Conservation (phyloP, 176 grass and related monocot genomes). For the Aegilops longissima region DNA sequence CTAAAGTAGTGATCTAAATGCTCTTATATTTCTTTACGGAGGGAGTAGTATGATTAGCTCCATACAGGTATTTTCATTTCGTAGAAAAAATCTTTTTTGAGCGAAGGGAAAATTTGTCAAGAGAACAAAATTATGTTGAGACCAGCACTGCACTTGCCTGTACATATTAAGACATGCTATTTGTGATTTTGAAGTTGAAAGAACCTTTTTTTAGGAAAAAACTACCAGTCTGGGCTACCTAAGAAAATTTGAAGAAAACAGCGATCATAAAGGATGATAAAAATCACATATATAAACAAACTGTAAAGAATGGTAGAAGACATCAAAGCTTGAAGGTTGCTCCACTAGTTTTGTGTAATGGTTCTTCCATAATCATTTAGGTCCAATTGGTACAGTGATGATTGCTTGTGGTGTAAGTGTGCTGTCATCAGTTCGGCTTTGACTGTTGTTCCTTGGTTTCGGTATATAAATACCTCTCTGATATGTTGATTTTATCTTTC, state of each 20-base stretch:
- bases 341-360: neutral
- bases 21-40: too few species aligned
- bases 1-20: too few species aligned
- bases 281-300: neutral
- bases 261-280: neutral
- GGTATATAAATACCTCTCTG: too few species aligned
- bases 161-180: neutral
- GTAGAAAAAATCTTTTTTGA: neutral
- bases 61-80: neutral
- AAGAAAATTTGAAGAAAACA: neutral
- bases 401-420: slow-evolving; percentile 1
- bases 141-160: neutral
- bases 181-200: neutral
- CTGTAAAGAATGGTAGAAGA: neutral
- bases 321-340: neutral
- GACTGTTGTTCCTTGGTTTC: too few species aligned
- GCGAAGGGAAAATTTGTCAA: neutral
- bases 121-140: neutral
- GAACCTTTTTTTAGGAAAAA: neutral
- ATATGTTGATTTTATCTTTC: too few species aligned
- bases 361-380: neutral
- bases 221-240: too few species aligned
- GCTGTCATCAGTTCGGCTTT: neutral
- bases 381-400: neutral
- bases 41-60: neutral